Conservation (phyloP, 352 stramenopile genomes). For the Lagenidium giganteum region DNA sequence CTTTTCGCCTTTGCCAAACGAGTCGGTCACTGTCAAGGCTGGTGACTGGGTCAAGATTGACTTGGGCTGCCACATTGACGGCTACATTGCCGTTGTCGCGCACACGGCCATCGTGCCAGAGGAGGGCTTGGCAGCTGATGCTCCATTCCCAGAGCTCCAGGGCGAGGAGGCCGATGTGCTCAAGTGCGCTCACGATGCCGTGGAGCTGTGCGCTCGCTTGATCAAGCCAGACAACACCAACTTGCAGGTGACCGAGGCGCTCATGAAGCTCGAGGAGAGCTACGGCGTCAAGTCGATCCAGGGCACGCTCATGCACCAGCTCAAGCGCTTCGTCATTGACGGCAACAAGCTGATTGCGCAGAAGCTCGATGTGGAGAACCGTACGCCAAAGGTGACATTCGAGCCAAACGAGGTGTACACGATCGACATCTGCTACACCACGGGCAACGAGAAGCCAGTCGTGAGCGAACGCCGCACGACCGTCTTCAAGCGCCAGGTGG, state of each 20-base stretch:
- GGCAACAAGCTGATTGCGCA: constrained; percentile 96
- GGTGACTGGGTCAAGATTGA: constrained; percentile 93
- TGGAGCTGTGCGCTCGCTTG: constrained; percentile 94
- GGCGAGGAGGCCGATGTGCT: constrained; percentile 93
- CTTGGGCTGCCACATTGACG: constrained; percentile 99
- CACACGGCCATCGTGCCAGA: constrained; percentile 96
- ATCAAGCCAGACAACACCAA: constrained; percentile 98
- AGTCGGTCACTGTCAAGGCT: constrained; percentile 72
- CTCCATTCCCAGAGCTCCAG: constrained; percentile 48
- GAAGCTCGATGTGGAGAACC: constrained; percentile 89
- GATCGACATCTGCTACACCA: constrained; percentile 98
- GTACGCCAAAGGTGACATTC: constrained; percentile 88
- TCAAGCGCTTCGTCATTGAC: constrained; percentile 98
- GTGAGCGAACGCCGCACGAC: constrained; percentile 91
- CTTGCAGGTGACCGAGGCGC: constrained; percentile 91
- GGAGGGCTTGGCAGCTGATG: constrained; percentile 54
- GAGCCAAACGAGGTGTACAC: constrained; percentile 98
- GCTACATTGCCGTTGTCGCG: constrained; percentile 98
- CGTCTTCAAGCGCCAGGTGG: constrained; percentile 99
- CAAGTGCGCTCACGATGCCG: constrained; percentile 95
- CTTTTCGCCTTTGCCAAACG: constrained; percentile 92
- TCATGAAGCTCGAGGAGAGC: constrained; percentile 91
- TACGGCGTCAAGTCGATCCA: constrained; percentile 98
- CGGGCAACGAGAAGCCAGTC: constrained; percentile 95
- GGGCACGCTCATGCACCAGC: constrained; percentile 99